phyloP scores from a whole-genome alignment of 192 early-diverging fungal species.

The Entomortierella chlamydospora region DNA sequence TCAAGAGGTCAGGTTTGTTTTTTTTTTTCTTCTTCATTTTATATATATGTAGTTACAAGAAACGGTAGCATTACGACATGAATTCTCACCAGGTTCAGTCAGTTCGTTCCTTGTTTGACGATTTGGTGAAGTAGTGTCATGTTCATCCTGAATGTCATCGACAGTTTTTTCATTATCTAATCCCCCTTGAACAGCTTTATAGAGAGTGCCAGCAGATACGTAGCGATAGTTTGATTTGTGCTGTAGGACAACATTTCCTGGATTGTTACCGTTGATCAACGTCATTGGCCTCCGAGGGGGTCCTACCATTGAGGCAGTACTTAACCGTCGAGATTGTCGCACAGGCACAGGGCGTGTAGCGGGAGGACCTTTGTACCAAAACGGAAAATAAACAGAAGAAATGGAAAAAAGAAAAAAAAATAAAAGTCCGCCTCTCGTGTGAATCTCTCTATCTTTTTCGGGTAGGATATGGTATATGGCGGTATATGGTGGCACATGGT shows the following conservation, averaged over 20 bases:
- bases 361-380: background rate
- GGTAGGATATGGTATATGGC: too few relatives aligned
- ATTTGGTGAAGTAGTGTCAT: too few relatives aligned
- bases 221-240: constrained; percentile 44
- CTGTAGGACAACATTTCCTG: constrained; percentile 11
- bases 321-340: constrained; percentile 19
- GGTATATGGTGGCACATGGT: too few relatives aligned
- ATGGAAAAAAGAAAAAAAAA: background rate
- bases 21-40: too few relatives aligned
- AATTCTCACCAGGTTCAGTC: constrained; percentile 7
- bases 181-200: constrained; percentile 35
- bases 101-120: background rate
- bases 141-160: constrained; percentile 5
- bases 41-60: too few relatives aligned
- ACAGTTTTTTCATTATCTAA: constrained; percentile 5
- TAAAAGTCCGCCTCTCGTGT: background rate
- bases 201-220: constrained; percentile 24
- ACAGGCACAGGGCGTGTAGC: background rate
- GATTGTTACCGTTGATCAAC: constrained; percentile 15
- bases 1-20: too few relatives aligned
- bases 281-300: constrained; percentile 30
- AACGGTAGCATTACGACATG: too few relatives aligned
- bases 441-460: background rate
- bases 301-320: constrained; percentile 18
- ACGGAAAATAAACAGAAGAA: too few relatives aligned